Conservation (phyloP, 129 eudicot species). For the Helichrysum umbraculigerum region DNA sequence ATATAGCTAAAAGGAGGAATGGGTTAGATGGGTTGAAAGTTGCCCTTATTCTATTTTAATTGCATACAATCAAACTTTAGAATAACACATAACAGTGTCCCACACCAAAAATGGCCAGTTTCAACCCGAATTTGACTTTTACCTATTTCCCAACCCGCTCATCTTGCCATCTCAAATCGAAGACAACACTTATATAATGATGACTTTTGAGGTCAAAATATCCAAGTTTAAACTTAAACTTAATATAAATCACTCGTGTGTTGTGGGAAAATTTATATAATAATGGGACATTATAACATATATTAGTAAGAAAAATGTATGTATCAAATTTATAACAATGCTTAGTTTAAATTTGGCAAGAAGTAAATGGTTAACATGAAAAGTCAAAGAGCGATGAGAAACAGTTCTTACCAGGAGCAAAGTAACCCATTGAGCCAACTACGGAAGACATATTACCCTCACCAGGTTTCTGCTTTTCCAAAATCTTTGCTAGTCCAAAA, state of each 20-base stretch:
- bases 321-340: not conserved
- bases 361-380: slow-evolving; percentile 7
- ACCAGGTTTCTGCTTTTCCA: slow-evolving; percentile 50
- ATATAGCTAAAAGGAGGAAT: not conserved
- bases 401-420: slow-evolving; percentile 75
- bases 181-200: not conserved
- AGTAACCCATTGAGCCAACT: slow-evolving; percentile 79
- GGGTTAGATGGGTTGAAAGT: not conserved
- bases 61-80: not conserved
- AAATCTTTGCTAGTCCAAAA: slow-evolving; percentile 71
- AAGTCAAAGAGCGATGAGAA: not conserved
- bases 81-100: not conserved
- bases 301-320: not conserved
- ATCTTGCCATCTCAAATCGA: not conserved
- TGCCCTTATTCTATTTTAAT: not conserved
- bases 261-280: not conserved
- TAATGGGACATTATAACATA: not conserved
- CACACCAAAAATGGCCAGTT: not conserved
- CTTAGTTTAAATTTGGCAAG: not conserved
- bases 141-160: not conserved
- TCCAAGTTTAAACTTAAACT: not conserved
- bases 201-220: not conserved
- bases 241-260: not conserved
- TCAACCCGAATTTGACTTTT: not conserved
- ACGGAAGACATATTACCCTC: slow-evolving; percentile 57